phyloP scores from a whole-genome alignment of 2,329 filamentous ascomycete species.

The Simplicillium aogashimaense region DNA sequence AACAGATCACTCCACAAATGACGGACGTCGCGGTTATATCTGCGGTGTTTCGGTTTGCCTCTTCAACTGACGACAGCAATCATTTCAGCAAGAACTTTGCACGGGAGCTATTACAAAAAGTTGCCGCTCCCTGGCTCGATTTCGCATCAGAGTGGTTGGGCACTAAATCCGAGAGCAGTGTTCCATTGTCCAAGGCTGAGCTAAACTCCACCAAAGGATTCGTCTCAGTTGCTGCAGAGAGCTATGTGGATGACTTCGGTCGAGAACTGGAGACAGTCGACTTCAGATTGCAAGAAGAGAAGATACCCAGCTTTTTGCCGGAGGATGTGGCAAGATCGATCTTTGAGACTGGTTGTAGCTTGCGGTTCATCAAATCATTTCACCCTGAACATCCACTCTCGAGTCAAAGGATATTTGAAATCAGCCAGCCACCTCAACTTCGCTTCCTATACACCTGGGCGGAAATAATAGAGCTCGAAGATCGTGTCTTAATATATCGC shows the following conservation, averaged over 20 bases:
- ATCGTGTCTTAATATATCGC: constrained; percentile 36
- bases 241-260: constrained; percentile 48
- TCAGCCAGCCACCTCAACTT: constrained; percentile 43
- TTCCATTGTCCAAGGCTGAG: constrained; percentile 38
- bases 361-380: constrained; percentile 61
- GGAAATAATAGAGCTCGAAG: constrained; percentile 54
- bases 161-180: constrained; percentile 46
- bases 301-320: constrained; percentile 64
- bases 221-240: constrained; percentile 45
- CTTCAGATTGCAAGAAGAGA: constrained; percentile 51
- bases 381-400: constrained; percentile 64
- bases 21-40: constrained; percentile 54
- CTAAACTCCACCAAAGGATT: constrained; percentile 43
- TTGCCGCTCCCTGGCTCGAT: constrained; percentile 56
- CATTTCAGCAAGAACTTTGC: constrained; percentile 53
- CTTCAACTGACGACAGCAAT: constrained; percentile 53
- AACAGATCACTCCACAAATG: constrained; percentile 19
- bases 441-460: constrained; percentile 66
- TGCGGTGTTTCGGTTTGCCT: constrained; percentile 49
- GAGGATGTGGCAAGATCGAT: constrained; percentile 58
- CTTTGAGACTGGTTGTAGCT: constrained; percentile 71
- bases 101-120: constrained; percentile 54
- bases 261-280: constrained; percentile 47
- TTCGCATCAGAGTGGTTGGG: constrained; percentile 69
- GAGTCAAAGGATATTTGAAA: constrained; percentile 33